These are phyloP conservation scores for Globisporangium acanthophoron DNA, from an alignment of 352 stramenopile species.

Conservation along the genomic window DNA sequence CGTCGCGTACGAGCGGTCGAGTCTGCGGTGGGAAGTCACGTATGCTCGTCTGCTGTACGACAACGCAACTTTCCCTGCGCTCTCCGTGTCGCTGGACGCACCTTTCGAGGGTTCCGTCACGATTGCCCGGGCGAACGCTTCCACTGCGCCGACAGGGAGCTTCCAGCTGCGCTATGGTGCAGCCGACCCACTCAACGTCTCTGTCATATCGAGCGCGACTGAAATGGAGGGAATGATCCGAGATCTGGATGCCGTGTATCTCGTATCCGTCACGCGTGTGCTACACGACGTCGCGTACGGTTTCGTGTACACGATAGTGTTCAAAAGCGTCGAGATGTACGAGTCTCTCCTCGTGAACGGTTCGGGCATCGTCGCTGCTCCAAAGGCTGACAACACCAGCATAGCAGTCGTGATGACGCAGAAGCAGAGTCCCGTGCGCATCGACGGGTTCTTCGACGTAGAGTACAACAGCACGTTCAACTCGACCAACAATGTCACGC, in stretches of 20 bases:
- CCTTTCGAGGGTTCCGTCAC: conserved; percentile 42
- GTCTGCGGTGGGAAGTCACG: conserved; percentile 48
- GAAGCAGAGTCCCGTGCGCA: conserved; percentile 28
- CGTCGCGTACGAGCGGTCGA: conserved; percentile 25
- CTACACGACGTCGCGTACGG: conserved; percentile 26
- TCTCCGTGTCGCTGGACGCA: conserved; percentile 23
- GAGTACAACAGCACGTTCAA: conserved; percentile 44
- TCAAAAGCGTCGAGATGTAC: conserved; percentile 46
- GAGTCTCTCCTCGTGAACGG: conserved; percentile 19
- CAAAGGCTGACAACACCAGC: conserved; percentile 1
- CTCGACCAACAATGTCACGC: conserved; percentile 17
- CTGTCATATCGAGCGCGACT: conserved; percentile 13
- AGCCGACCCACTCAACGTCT: conserved; percentile 12
- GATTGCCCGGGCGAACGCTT: conserved; percentile 7
- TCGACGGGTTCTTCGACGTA: conserved; percentile 45
- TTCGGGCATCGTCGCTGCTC: conserved; percentile 14
- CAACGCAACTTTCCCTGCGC: conserved; percentile 26
- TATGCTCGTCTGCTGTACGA: conserved; percentile 36
- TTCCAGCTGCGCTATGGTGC: conserved; percentile 44
- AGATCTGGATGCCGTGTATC: conserved; percentile 29
- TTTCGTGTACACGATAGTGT: conserved; percentile 45
- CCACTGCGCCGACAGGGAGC: conserved; percentile 25
- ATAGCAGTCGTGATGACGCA: conserved; percentile 19
- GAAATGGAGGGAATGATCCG: conserved; percentile 30
- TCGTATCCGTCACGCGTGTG: conserved; percentile 16